A percentile compares a stretch with the other conserved stretches of the same genome.
Conservation (phyloP, 2,329 filamentous ascomycete species). For the Diplodia intermedia region DNA sequence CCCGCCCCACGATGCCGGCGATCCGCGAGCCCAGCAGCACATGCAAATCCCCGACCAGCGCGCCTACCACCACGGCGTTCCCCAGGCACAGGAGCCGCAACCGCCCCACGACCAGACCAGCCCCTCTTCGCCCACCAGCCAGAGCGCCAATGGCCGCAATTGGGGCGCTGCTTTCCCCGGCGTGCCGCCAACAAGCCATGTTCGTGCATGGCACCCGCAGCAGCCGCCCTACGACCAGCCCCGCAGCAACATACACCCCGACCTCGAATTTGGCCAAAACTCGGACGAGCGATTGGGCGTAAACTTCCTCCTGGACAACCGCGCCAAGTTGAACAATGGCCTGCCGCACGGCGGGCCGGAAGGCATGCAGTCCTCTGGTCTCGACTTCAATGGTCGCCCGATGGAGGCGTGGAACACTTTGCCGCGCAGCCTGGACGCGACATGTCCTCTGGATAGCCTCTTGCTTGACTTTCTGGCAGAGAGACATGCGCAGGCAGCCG, state of each 20-base stretch:
- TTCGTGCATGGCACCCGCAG: conserved; percentile 46
- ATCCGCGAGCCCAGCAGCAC: conserved; percentile 36
- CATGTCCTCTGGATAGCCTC: conserved; percentile 79
- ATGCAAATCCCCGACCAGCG: conserved; percentile 30
- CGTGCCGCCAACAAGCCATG: conserved; percentile 45
- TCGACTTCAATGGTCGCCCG: conserved; percentile 38
- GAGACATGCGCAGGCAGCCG: conserved; percentile 68
- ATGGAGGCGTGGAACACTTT: conserved; percentile 46
- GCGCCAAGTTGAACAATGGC: conserved; percentile 37
- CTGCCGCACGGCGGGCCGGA: not conserved
- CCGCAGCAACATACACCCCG: conserved; percentile 34
- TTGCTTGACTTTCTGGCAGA: conserved; percentile 79
- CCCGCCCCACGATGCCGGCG: conserved; percentile 34
- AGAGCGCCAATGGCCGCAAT: conserved; percentile 39
- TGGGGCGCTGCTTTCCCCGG: conserved; percentile 41
- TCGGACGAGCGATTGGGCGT: conserved; percentile 70
- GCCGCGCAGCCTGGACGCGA: conserved; percentile 66
- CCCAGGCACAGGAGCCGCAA: conserved; percentile 23
- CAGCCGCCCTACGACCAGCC: conserved; percentile 53
- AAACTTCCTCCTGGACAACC: conserved; percentile 72
- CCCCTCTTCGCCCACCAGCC: conserved; percentile 40
- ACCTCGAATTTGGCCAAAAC: conserved; percentile 30
- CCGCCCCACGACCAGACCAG: conserved; percentile 23
- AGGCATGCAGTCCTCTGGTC: conserved; percentile 45
- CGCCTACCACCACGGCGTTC: conserved; percentile 36